phyloP scores from a whole-genome alignment of 2,329 filamentous ascomycete species.

The Dothiorella sarmentorum region DNA sequence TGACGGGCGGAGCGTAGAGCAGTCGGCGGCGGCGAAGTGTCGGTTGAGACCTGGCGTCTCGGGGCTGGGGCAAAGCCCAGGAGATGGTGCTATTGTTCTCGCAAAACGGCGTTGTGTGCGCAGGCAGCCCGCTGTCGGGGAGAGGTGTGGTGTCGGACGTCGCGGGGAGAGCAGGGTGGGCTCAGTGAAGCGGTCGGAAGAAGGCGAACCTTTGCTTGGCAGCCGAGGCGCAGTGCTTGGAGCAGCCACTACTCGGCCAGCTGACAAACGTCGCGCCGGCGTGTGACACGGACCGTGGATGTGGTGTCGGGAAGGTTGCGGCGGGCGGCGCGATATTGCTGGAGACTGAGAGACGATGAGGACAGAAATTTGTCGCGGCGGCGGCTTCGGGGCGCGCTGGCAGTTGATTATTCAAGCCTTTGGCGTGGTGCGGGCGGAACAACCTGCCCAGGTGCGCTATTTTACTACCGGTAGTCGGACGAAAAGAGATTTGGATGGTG shows the following conservation, averaged over 20 bases:
- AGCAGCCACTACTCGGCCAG: conserved; percentile 9
- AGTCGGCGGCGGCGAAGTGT: conserved; percentile 18
- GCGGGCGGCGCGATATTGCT: background rate
- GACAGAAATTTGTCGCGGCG: background rate
- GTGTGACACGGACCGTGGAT: conserved; percentile 2
- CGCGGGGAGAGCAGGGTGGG: conserved; percentile 3
- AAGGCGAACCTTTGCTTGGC: conserved; percentile 11
- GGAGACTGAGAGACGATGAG: background rate
- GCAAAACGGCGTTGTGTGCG: conserved; percentile 31
- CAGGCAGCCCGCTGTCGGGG: conserved; percentile 9
- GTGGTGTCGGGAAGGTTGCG: background rate
- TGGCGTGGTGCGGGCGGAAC: background rate
- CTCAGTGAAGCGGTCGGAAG: conserved; percentile 6
- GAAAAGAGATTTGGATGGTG: background rate
- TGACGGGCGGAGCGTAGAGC: conserved; percentile 32
- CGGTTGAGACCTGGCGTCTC: conserved; percentile 25
- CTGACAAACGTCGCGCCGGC: conserved; percentile 4
- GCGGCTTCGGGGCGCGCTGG: background rate
- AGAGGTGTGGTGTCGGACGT: background rate
- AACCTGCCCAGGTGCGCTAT: conserved; percentile 12
- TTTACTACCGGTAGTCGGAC: background rate
- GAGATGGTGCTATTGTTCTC: conserved; percentile 32
- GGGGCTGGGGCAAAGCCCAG: conserved; percentile 38
- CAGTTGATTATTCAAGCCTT: conserved; percentile 1
- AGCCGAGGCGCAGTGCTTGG: conserved; percentile 16